phyloP scores from a whole-genome alignment of 1,284 basidiomycete species.

The Ustilago esculenta region DNA sequence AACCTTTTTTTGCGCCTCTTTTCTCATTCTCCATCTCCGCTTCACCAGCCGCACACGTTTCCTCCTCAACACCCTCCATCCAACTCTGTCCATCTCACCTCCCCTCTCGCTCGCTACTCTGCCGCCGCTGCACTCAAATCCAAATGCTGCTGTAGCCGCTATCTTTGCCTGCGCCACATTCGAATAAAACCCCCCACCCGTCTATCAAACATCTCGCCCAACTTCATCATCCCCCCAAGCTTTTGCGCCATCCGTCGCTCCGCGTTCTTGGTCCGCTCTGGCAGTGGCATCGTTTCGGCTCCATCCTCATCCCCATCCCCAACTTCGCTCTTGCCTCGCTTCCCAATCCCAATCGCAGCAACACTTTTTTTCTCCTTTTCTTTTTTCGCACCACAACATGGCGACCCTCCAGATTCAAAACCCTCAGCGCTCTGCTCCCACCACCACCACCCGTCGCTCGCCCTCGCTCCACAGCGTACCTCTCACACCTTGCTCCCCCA shows the following conservation, averaged over 20 bases:
- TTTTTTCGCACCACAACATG: constrained; percentile 8
- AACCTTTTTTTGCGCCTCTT: too few relatives aligned
- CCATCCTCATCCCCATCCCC: too few relatives aligned
- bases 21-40: neutral
- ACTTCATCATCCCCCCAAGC: too few relatives aligned
- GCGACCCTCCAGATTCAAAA: constrained; percentile 34
- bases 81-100: neutral
- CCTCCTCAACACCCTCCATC: neutral
- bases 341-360: too few relatives aligned
- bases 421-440: constrained; percentile 19
- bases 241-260: too few relatives aligned
- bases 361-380: neutral
- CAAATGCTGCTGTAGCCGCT: too few relatives aligned
- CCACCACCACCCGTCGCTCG: constrained; percentile 5
- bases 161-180: neutral
- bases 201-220: too few relatives aligned
- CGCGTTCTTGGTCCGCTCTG: constrained; percentile 10
- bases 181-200: too few relatives aligned
- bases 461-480: constrained; percentile 2
- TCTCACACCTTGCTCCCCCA: constrained; percentile 25
- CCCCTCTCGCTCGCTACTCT: too few relatives aligned
- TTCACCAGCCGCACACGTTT: neutral
- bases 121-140: neutral
- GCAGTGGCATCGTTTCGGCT: constrained; percentile 13
- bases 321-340: too few relatives aligned